These are phyloP conservation scores for Xanthoconium stramineum DNA, from an alignment of 768 basidiomycete genomes.

Conservation along the genomic window DNA sequence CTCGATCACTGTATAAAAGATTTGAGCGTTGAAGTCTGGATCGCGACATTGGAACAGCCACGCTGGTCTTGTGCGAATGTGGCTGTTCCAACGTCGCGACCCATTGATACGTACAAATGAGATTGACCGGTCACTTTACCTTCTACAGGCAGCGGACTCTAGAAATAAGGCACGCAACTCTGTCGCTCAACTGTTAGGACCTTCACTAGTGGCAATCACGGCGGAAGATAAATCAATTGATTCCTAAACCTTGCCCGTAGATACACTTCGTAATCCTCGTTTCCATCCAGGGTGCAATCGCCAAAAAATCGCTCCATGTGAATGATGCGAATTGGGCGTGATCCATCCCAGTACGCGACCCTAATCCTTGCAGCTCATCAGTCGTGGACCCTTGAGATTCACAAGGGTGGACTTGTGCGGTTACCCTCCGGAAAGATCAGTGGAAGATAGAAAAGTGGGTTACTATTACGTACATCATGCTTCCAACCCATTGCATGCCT, in stretches of 20 bases:
- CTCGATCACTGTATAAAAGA: conserved; percentile 26
- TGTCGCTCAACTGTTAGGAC: background rate
- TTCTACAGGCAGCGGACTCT: background rate
- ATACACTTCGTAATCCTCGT: conserved; percentile 61
- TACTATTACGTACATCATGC: conserved; percentile 52
- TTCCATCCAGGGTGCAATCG: conserved; percentile 79
- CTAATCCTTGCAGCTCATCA: conserved; percentile 44
- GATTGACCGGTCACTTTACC: background rate
- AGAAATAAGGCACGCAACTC: conserved; percentile 3
- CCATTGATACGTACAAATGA: background rate
- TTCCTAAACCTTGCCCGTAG: conserved; percentile 70
- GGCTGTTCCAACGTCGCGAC: no score
- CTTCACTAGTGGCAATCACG: background rate
- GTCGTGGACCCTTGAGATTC: conserved; percentile 38
- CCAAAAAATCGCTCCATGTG: conserved; percentile 62
- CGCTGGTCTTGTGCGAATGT: background rate
- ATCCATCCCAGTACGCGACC: conserved; percentile 45
- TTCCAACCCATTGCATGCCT: conserved; percentile 71
- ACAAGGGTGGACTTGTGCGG: conserved; percentile 53
- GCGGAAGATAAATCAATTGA: conserved; percentile 24
- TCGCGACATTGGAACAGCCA: conserved; percentile 13
- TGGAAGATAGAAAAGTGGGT: background rate
- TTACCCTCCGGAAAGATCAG: conserved; percentile 45
- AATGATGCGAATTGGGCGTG: conserved; percentile 68
- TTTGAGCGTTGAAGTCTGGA: background rate